Conservation (phyloP, 129 eudicot species). For the Smallanthus sonchifolius region DNA sequence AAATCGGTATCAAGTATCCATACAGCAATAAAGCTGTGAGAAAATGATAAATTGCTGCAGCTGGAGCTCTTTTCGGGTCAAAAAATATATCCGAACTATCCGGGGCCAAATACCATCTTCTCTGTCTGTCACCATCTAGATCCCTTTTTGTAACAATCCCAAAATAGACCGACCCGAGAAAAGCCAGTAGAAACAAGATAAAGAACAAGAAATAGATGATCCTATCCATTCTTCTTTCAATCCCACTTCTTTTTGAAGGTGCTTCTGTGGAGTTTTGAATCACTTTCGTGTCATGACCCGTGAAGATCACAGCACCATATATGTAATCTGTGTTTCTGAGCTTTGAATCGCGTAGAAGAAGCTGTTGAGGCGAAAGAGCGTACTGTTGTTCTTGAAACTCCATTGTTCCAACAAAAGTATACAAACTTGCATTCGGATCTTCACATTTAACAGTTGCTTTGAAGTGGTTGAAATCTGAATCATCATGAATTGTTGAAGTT, state of each 20-base stretch:
- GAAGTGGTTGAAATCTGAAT: constrained; percentile 43
- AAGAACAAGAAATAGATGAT: constrained; percentile 73
- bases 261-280: constrained; percentile 84
- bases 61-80: constrained; percentile 65
- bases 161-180: constrained; percentile 65
- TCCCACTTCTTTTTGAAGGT: constrained; percentile 87
- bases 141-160: constrained; percentile 62
- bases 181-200: constrained; percentile 52
- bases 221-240: constrained; percentile 84
- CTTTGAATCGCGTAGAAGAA: constrained; percentile 78
- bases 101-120: constrained; percentile 81
- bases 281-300: constrained; percentile 94
- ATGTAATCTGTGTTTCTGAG: constrained; percentile 78
- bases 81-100: constrained; percentile 43
- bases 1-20: constrained; percentile 81
- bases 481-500: constrained; percentile 58
- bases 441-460: constrained; percentile 71
- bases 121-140: constrained; percentile 39
- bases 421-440: constrained; percentile 87
- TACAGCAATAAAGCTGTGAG: constrained; percentile 70
- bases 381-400: constrained; percentile 53
- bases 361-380: constrained; percentile 79
- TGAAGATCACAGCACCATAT: constrained; percentile 81
- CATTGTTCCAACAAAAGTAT: constrained; percentile 83
- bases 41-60: constrained; percentile 70